Evolutionary conservation across 768 basidiomycete genomes (phyloP).

Genomic region (Phaffia tasmanica): DNA sequence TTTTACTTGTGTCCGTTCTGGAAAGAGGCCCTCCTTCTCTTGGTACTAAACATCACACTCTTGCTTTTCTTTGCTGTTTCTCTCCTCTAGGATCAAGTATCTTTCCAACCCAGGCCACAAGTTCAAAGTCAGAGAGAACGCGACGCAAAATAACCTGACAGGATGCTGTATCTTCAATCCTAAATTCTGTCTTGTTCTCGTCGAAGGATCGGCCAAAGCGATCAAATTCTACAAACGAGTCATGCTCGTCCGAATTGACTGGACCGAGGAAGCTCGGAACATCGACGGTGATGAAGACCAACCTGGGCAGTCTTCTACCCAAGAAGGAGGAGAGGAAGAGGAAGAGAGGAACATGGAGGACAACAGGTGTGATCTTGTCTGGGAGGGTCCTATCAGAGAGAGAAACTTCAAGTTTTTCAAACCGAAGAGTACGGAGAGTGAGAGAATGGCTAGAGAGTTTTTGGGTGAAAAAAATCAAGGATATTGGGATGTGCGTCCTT

Average conservation of each 20-base stretch:
- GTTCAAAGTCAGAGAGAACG: conserved; percentile 94
- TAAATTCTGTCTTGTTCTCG: conserved; percentile 76
- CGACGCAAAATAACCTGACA: conserved; percentile 75
- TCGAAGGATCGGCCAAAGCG: conserved; percentile 79
- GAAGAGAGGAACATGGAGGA: conserved; percentile 59
- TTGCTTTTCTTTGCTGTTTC: background rate
- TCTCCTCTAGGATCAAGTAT: conserved; percentile 55
- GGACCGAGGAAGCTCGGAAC: conserved; percentile 82
- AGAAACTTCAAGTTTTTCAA: conserved; percentile 68
- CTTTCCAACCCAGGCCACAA: conserved; percentile 85
- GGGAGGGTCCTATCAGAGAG: conserved; percentile 84
- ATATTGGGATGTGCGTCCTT: conserved; percentile 61
- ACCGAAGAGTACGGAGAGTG: conserved; percentile 48
- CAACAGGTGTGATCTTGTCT: conserved; percentile 80
- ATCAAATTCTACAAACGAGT: conserved; percentile 77
- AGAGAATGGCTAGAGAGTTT: conserved; percentile 70
- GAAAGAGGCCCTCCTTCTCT: conserved; percentile 1
- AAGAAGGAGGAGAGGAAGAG: conserved; percentile 49
- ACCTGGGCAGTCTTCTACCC: conserved; percentile 39
- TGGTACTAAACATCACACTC: background rate
- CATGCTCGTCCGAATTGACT: conserved; percentile 75
- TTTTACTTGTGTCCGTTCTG: conserved; percentile 1
- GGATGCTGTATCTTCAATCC: conserved; percentile 88
- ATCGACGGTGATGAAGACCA: conserved; percentile 39
- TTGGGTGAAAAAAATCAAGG: conserved; percentile 74